Conservation (phyloP, 129 eudicot genomes). For the Saussurea involucrata region DNA sequence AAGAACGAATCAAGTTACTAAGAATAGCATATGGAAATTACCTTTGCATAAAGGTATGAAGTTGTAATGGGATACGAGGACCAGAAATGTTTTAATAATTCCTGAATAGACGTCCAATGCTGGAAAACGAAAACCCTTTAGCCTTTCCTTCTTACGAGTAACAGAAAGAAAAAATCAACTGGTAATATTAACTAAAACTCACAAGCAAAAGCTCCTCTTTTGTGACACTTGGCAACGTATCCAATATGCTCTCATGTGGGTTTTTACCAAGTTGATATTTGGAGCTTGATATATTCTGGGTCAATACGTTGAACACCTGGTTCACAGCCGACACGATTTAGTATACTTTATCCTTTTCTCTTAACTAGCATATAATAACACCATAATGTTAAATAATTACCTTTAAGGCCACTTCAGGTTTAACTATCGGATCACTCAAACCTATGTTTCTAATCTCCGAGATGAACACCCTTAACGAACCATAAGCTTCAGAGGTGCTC, state of each 20-base stretch:
- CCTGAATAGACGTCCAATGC: slow-evolving; percentile 96
- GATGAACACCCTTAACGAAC: slow-evolving; percentile 44
- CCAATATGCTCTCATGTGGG: slow-evolving; percentile 83
- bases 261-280: slow-evolving; percentile 76
- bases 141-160: neutral
- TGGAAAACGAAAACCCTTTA: slow-evolving; percentile 26
- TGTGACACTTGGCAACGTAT: slow-evolving; percentile 66
- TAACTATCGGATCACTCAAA: slow-evolving; percentile 54
- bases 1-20: neutral
- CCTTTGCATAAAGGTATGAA: slow-evolving; percentile 70
- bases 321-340: slow-evolving; percentile 16
- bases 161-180: neutral
- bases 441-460: slow-evolving; percentile 60
- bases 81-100: slow-evolving; percentile 91
- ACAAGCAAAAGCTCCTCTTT: slow-evolving; percentile 85
- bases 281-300: slow-evolving; percentile 71
- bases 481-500: slow-evolving; percentile 66
- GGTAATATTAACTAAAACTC: slow-evolving; percentile 24
- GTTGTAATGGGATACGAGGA: slow-evolving; percentile 92
- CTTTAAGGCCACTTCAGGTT: slow-evolving; percentile 74
- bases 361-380: neutral
- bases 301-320: slow-evolving; percentile 72
- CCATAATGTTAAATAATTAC: slow-evolving; percentile 28
- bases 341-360: neutral
- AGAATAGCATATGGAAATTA: slow-evolving; percentile 21